Base-by-base conservation (phyloP, 2,329 filamentous ascomycete genomes). In the Colletotrichum spaethianum region DNA sequence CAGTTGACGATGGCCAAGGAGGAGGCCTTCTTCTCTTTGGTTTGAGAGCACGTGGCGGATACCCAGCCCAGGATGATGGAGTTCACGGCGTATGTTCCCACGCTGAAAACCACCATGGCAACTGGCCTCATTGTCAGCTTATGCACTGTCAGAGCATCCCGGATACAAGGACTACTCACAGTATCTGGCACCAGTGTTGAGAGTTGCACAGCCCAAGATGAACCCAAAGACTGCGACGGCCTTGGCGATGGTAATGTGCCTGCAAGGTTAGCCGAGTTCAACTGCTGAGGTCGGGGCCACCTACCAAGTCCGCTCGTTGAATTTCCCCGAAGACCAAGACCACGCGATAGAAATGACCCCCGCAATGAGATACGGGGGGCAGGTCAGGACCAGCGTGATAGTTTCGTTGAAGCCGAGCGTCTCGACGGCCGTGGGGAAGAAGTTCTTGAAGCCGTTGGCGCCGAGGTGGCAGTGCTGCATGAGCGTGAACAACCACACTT, bases 381-480 rank as follows among this genome's bases (percentile, higher is more conserved):
- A 81, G 6, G 83, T 86, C 6, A 86, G 79, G 1, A 83, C 82
- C 1, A 86, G 78, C 0, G 84, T 86, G 28, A 85, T 81, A 0
- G 80, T 86, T 4, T 75, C 78, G 48, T 75, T 78, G 76, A 84
- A 86, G 0, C 81, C 82, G 0, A 83, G 80, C 5, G 79, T 83
- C 73, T 81, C 26, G 1, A 74, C 65, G 0, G 74, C 72, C 0
- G 75, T 78, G 0, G 78, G 78, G 14, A 78, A 75, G 55, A 79
- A 80, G 59, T 80, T 80, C 56, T 80, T 80, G 75, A 80, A 80
- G 0, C 78, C 77, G 28, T 79, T 79, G 7, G 78, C 79, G 0
- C 69, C 65, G 0, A 74, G 50, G 8, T 87, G 84, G 74, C 84
- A 82, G 68, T 86, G 85, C 68, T 86, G 83, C 84, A 87, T 86